Percentiles rank a stretch among this genome's conserved stretches.
These are phyloP conservation scores for Arthrobotrys sinensis DNA, from an alignment of 2,329 filamentous ascomycete species.

Conservation along the genomic window DNA sequence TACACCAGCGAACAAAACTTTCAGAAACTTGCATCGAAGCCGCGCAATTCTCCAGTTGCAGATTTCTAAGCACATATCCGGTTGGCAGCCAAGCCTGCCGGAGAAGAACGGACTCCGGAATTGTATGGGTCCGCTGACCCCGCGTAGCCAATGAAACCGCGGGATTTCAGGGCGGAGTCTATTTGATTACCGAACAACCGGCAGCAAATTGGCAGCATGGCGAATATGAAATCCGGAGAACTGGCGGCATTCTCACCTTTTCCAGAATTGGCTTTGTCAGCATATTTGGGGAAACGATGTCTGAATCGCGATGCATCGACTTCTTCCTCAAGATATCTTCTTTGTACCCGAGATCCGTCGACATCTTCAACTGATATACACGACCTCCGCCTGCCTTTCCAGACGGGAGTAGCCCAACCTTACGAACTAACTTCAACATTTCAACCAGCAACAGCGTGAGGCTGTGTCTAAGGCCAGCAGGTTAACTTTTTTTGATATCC, in stretches of 20 bases:
- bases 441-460: background rate
- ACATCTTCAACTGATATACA: constrained; percentile 10
- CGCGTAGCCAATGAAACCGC: constrained; percentile 29
- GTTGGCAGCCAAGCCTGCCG: constrained; percentile 27
- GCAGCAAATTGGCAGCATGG: constrained; percentile 14
- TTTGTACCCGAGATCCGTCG: background rate
- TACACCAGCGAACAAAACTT: constrained; percentile 1
- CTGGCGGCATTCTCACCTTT: constrained; percentile 51
- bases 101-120: constrained; percentile 42
- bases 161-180: constrained; percentile 35
- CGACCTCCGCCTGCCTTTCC: constrained; percentile 10
- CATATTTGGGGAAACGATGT: constrained; percentile 16
- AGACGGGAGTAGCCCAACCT: background rate
- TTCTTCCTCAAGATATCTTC: constrained; percentile 33
- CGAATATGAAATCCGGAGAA: constrained; percentile 48
- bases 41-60: constrained; percentile 35
- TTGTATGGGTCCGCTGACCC: constrained; percentile 21
- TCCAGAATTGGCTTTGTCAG: constrained; percentile 45
- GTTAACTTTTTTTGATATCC: constrained; percentile 33
- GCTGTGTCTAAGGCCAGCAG: constrained; percentile 17
- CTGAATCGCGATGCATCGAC: constrained; percentile 40
- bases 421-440: background rate
- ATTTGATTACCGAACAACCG: constrained; percentile 49
- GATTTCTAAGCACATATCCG: constrained; percentile 46
- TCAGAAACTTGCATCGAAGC: constrained; percentile 23